These are phyloP conservation scores for Panicum virgatum DNA, from an alignment of 202 grass and related monocot genomes.

Conservation along the genomic window DNA sequence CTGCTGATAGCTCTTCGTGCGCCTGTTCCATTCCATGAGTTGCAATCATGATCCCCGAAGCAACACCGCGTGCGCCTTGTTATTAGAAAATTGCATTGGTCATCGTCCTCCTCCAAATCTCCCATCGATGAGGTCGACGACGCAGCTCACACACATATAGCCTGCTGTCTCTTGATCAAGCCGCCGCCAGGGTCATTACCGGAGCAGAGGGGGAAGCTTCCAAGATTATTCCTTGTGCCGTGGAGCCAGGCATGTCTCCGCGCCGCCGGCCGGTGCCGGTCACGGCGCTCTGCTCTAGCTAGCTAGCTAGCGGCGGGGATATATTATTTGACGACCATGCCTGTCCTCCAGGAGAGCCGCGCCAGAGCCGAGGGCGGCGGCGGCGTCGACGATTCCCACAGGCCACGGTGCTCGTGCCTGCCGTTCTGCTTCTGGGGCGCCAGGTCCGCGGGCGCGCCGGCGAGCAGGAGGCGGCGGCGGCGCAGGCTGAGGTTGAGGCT, in stretches of 20 bases:
- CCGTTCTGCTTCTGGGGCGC: constrained; percentile 20
- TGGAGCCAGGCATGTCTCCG: constrained; percentile 2
- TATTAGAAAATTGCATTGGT: background rate
- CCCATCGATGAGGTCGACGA: background rate
- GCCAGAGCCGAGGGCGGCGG: no score
- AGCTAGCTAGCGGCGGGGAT: background rate
- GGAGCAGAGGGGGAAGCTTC: background rate
- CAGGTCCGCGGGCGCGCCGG: background rate
- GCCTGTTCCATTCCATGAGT: constrained; percentile 4
- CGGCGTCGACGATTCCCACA: background rate
- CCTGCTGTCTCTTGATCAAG: background rate
- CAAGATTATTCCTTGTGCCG: background rate
- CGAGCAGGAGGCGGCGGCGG: background rate
- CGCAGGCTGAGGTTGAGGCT: background rate
- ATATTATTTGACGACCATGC: no score
- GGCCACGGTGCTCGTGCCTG: constrained; percentile 28
- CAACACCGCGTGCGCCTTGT: background rate
- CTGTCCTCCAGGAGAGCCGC: background rate
- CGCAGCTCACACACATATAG: background rate
- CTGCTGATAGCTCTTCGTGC: background rate
- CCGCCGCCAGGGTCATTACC: background rate
- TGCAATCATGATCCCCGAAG: constrained; percentile 14
- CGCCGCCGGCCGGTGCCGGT: background rate
- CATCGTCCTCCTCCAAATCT: background rate
- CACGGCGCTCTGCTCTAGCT: background rate